These are phyloP conservation scores for Microbotryum intermedium DNA, from an alignment of 1,284 basidiomycete genomes.

Conservation along the genomic window DNA sequence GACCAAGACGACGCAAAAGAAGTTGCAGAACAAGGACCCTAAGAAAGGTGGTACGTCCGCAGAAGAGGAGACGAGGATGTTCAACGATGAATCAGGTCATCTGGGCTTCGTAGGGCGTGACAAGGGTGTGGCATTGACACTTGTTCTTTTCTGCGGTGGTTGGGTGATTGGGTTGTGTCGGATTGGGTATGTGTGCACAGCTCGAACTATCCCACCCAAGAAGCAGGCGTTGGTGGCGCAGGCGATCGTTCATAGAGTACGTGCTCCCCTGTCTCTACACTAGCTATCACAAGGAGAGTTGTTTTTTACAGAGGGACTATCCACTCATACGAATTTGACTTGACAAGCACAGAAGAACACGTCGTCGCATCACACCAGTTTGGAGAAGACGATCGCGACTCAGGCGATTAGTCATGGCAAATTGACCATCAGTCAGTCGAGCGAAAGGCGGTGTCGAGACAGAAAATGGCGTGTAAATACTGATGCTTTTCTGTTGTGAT, in stretches of 20 bases:
- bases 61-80: no score
- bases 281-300: no score
- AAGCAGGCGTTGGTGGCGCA: slow-evolving; percentile 8
- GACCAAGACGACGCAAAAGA: slow-evolving; percentile 15
- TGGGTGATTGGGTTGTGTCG: background rate
- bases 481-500: no score
- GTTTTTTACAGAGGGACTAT: no score
- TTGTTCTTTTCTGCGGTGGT: no score
- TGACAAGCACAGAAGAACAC: slow-evolving; percentile 16
- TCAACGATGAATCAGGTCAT: background rate
- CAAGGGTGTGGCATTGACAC: no score
- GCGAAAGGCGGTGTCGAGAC: no score
- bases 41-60: slow-evolving; percentile 19
- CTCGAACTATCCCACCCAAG: slow-evolving; percentile 20
- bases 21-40: slow-evolving; percentile 14
- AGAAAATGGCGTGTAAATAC: no score
- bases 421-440: slow-evolving; percentile 17
- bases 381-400: slow-evolving; percentile 23
- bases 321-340: no score
- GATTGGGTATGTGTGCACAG: background rate
- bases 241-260: background rate
- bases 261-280: background rate
- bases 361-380: slow-evolving; percentile 9
- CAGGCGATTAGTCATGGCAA: slow-evolving; percentile 22
- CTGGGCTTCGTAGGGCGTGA: background rate